Percentiles rank a stretch among this genome's conserved stretches.
phyloP scores from a whole-genome alignment of 176 grass and related monocot genomes.

The Oryza coarctata region DNA sequence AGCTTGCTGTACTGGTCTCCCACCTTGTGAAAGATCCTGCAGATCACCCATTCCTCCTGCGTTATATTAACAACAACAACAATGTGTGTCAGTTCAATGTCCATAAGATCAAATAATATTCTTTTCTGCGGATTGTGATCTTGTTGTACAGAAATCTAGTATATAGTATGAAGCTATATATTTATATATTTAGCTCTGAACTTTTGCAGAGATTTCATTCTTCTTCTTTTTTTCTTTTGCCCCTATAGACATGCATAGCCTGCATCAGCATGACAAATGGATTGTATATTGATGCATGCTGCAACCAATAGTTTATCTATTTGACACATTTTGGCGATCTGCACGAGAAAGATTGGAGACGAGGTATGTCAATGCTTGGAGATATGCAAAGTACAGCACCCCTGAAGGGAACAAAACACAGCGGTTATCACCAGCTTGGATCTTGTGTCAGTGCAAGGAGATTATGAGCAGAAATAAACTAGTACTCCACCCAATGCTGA shows the following conservation, averaged over 20 bases:
- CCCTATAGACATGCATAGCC: neutral
- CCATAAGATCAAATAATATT: neutral
- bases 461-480: conserved; percentile 35
- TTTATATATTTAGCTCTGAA: neutral
- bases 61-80: neutral
- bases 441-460: conserved; percentile 37
- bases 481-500: neutral
- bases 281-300: neutral
- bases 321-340: conserved; percentile 14
- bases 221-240: neutral
- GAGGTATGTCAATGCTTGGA: conserved; percentile 17
- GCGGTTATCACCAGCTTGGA: conserved; percentile 10
- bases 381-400: conserved; percentile 20
- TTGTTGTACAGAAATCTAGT: neutral
- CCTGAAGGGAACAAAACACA: conserved; percentile 29
- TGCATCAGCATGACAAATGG: neutral
- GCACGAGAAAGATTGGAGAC: conserved; percentile 23
- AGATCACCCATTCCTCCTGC: conserved; percentile 98
- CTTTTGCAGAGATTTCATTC: neutral
- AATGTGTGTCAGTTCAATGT: neutral
- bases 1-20: conserved; percentile 54
- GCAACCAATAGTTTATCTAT: neutral
- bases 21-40: conserved; percentile 93
- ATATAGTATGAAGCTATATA: neutral
- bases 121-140: neutral